These are phyloP conservation scores for Castanea crenata DNA, from an alignment of 306 rosid genomes.

Conservation along the genomic window DNA sequence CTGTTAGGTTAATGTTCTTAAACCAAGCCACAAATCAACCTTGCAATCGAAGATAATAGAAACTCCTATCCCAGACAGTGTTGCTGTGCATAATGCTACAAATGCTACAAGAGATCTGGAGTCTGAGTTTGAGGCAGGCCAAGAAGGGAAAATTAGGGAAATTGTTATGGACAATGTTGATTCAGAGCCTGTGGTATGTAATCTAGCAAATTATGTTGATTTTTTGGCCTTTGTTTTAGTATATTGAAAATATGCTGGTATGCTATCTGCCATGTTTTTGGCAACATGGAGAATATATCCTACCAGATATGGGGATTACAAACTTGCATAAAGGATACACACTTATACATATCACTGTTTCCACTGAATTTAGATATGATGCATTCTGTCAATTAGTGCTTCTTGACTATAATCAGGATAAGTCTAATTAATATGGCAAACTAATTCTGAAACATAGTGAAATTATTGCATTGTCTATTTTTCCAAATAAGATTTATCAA, in stretches of 20 bases:
- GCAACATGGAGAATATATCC: neutral
- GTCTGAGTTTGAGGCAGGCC: slow-evolving; percentile 65
- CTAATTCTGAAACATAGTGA: neutral
- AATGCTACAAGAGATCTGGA: slow-evolving; percentile 70
- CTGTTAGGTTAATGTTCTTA: slow-evolving; percentile 74
- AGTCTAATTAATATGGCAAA: neutral
- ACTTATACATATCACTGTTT: neutral
- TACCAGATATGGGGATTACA: neutral
- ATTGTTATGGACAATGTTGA: slow-evolving; percentile 65
- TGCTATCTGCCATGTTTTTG: neutral
- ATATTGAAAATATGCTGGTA: neutral
- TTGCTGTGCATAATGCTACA: slow-evolving; percentile 60
- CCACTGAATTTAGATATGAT: neutral
- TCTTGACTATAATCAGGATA: neutral
- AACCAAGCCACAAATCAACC: slow-evolving; percentile 91
- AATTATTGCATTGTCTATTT: neutral
- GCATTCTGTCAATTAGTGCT: neutral
- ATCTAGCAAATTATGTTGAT: slow-evolving; percentile 14
- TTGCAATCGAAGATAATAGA: slow-evolving; percentile 68
- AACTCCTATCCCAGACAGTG: slow-evolving; percentile 64
- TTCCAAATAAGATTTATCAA: too few relatives aligned
- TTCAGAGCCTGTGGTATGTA: slow-evolving; percentile 50
- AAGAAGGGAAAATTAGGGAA: slow-evolving; percentile 85
- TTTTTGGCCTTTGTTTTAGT: slow-evolving; percentile 17
- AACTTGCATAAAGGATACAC: neutral